Evolutionary conservation across 2,329 filamentous ascomycete genomes (phyloP).

Genomic region (Clonostachys rosea): DNA sequence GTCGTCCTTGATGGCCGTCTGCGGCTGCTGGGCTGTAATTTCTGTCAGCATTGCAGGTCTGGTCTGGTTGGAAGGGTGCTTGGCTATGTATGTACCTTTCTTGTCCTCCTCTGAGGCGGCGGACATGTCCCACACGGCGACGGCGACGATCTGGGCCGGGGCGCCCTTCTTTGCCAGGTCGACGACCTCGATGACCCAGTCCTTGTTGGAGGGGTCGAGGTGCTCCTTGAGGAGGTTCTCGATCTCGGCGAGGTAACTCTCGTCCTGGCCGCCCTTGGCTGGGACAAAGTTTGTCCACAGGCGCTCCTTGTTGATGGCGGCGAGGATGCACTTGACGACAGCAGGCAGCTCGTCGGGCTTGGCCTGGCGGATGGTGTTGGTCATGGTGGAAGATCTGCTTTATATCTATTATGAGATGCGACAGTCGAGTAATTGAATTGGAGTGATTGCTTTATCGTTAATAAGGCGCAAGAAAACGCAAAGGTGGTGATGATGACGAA

Average conservation of each 20-base stretch:
- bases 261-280: conserved; percentile 4
- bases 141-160: conserved; percentile 4
- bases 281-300: conserved; percentile 6
- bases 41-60: no score
- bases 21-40: neutral
- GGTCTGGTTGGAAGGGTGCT: no score
- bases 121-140: conserved; percentile 10
- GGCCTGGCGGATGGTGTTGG: conserved; percentile 2
- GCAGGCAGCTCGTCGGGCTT: conserved; percentile 5
- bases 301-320: conserved; percentile 6
- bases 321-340: conserved; percentile 6
- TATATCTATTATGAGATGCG: neutral
- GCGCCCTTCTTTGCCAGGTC: conserved; percentile 4
- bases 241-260: conserved; percentile 4
- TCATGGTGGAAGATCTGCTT: neutral
- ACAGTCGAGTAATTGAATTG: no score
- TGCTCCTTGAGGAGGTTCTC: conserved; percentile 6
- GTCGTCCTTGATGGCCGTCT: conserved; percentile 2
- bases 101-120: conserved; percentile 2
- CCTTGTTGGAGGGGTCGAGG: conserved; percentile 8
- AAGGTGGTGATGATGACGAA: no score
- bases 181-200: conserved; percentile 7
- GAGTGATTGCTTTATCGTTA: no score
- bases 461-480: no score
- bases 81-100: neutral